Percentiles rank a stretch among this genome's conserved stretches.
Conservation (phyloP, 2,329 filamentous ascomycete genomes). For the Fusarium sp. region DNA sequence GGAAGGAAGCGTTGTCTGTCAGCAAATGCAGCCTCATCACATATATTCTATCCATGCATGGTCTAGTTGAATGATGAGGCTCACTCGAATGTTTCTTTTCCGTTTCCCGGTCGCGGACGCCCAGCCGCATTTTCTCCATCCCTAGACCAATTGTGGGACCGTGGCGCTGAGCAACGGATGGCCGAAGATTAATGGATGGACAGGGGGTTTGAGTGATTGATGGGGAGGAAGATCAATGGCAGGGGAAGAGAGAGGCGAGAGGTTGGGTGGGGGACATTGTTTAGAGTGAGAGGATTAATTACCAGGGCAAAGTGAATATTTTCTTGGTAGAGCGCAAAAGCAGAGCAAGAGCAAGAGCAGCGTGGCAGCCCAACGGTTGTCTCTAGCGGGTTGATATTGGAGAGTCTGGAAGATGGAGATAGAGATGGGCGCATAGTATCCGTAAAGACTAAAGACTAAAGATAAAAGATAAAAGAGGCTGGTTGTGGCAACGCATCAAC, state of each 20-base stretch:
- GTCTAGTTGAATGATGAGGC: constrained; percentile 29
- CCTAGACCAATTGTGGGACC: constrained; percentile 18
- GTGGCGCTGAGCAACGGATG: constrained; percentile 22
- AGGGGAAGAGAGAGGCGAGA: constrained; percentile 24
- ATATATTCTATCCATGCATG: not conserved
- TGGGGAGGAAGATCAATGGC: constrained; percentile 5
- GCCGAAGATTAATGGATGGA: constrained; percentile 19
- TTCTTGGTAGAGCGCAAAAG: not conserved
- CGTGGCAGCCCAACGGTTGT: constrained; percentile 15
- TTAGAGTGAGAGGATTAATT: constrained; percentile 23
- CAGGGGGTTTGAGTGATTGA: constrained; percentile 24
- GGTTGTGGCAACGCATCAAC: constrained; percentile 27
- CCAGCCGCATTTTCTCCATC: constrained; percentile 20
- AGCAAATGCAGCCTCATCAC: constrained; percentile 11
- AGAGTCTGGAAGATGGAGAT: not conserved
- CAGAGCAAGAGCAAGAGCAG: not conserved
- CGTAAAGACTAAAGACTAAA: not conserved
- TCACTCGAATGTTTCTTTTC: constrained; percentile 29
- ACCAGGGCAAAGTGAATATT: constrained; percentile 19
- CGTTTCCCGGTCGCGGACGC: constrained; percentile 19
- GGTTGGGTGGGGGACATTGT: constrained; percentile 8
- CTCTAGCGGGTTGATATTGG: not conserved
- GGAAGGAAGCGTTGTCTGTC: not conserved
- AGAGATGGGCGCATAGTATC: not conserved
- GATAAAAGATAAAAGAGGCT: constrained; percentile 3